Evolutionary conservation across 108 stramenopile genomes (phyloP), one percentile per base, ranked within the genome.

Genomic region (Skeletonema tropicum): DNA sequence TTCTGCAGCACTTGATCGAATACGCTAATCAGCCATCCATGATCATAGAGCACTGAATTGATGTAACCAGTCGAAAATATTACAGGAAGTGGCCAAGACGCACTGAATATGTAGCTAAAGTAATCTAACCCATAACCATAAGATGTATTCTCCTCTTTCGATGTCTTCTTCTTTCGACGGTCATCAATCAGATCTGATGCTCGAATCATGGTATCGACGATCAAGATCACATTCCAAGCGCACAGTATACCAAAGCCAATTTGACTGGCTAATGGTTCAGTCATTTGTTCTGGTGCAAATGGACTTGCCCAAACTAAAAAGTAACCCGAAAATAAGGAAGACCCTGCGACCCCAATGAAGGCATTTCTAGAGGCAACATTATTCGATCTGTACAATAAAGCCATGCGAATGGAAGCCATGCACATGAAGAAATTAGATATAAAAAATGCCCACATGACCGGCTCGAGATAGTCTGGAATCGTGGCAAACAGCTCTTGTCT

Each of bases 261-360:
- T 42, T 15, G 32, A 17, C 17, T 49, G n/a, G 21, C 58, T 32
- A 32, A 68, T 59, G 30, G 39, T 26, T 2, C 12, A 25, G 11
- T 66, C 13, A 58, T 79, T 1, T 71, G 26, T 3, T 41, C 76
- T 36, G 31, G 32, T 1, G 38, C 72, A 57, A 68, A 79, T 7
- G 78, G 78, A 38, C 78, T 68, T 19, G 41, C 74, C 78, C 78
- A 79, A 13, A 79, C 36, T 23, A 79, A 21, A 73, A 58, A 79
- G 30, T 74, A 79, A 12, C 65, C 78, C 12, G 78, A 79, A 71
- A 79, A 79, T 26, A 79, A 31, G 0, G 78, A 79, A 6, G 78
- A 79, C 15, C 57, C 73, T 6, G 66, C 78, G 14, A 73, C 74
- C 32, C 72, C 78, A 31, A 79, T 59, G 63, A 79, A 79, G 11